Base-by-base conservation (phyloP, 495 filamentous ascomycete genomes). In the Cetradonia linearis region DNA sequence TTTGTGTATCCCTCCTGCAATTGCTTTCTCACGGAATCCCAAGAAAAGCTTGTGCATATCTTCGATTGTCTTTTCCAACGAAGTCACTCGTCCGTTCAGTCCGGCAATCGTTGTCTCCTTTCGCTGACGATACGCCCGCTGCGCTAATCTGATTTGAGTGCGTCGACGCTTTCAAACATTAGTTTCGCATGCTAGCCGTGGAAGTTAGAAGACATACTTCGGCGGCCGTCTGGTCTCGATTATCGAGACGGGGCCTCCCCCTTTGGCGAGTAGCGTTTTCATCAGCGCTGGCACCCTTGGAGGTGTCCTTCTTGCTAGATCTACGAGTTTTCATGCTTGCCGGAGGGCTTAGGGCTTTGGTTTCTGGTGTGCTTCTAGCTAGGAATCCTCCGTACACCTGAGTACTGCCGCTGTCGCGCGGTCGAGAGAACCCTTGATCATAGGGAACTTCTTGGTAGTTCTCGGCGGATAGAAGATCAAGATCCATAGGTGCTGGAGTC, bases 71-170 rank as follows among this genome's bases (percentile, higher is more conserved):
- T 74, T 73, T 58, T 86, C 81, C 28, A 94, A 76, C 34, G 81
- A 77, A 31, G 82, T 70, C 28, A 91, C 86, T 55, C 81, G 78
- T 38, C 77, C 76, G 61, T 87, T 86, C 8, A 93, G 75, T 1
- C 83, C 81, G n/a, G 81, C 78, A 54, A 94, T 88, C 3, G 85
- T 87, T 27, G 80, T 86, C 68, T 95, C 88, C 68, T 93, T 92
- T 18, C 89, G 83, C 63, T 87, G 82, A 11, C 89, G 83, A 66
- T 95, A 94, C 2, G 89, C 88, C 36, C 89, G 78, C 67, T 95
- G 89, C 11, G 89, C 89, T 58, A 93, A 77, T 40, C 89, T 83
- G 58, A 92, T 91, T 72, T 95, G 89, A n/a, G 86, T 91, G 55
- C 89, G 81, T 37, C 89, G 83, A 52, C 88, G 83, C 88, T 95